Percentiles rank a stretch among this genome's conserved stretches.
phyloP scores from a whole-genome alignment of 108 stramenopile species.

The Cyclotella distinguenda region DNA sequence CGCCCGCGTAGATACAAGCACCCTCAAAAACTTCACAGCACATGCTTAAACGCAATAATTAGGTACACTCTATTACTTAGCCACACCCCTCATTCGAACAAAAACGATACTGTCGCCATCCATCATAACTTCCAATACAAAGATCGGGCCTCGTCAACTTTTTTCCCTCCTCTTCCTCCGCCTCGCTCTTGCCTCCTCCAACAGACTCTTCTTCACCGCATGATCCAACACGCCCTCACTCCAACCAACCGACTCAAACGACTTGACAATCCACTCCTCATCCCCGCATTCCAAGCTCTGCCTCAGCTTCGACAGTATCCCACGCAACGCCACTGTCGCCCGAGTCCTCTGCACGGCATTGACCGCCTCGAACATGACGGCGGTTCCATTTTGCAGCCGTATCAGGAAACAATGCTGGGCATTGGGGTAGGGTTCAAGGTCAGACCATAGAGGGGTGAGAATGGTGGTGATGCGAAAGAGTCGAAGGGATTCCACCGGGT shows the following conservation, averaged over 20 bases:
- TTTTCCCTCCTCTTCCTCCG: neutral
- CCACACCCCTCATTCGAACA: neutral
- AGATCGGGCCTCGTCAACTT: neutral
- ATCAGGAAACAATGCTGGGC: constrained; percentile 7
- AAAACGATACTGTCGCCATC: neutral
- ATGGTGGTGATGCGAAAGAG: constrained; percentile 1
- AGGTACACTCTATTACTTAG: no score
- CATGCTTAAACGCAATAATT: no score
- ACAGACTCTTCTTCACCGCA: neutral
- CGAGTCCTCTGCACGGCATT: constrained; percentile 2
- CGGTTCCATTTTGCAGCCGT: neutral
- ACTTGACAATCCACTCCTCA: neutral
- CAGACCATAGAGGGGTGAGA: neutral
- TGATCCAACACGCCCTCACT: neutral
- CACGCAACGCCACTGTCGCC: neutral
- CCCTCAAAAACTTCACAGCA: no score
- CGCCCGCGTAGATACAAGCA: no score
- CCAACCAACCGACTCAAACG: neutral
- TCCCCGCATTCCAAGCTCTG: constrained; percentile 1
- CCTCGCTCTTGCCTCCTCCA: constrained; percentile 6
- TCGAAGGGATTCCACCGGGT: neutral
- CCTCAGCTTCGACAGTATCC: neutral
- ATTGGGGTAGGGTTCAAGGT: constrained; percentile 1
- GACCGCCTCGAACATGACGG: constrained; percentile 5
- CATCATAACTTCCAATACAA: no score